Conservation (phyloP, 768 basidiomycete genomes). For the Leucosporidium creatinivorum region DNA sequence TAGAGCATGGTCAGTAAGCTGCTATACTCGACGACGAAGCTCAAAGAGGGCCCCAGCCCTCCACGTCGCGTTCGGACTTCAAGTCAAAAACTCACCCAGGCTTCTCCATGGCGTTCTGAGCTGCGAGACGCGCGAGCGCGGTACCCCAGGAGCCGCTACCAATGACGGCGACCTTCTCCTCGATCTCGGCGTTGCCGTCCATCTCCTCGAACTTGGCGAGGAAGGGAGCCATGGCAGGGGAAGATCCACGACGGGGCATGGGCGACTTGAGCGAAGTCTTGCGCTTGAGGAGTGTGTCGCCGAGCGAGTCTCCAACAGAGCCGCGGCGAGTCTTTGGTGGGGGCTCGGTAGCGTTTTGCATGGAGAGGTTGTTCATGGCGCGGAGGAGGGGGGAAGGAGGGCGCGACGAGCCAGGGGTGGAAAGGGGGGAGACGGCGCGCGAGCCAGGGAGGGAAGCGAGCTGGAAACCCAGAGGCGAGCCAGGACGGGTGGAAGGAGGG, state of each 20-base stretch:
- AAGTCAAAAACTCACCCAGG: conserved; percentile 20
- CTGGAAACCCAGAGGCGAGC: conserved; percentile 16
- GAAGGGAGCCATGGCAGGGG: conserved; percentile 29
- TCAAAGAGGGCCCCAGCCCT: neutral
- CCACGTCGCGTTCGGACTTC: conserved; percentile 3
- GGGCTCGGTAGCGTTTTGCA: conserved; percentile 10
- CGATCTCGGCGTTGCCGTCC: conserved; percentile 12
- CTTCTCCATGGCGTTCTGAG: conserved; percentile 27
- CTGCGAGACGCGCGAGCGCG: conserved; percentile 30
- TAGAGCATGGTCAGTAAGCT: neutral
- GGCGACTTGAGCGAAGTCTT: conserved; percentile 30
- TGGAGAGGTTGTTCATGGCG: conserved; percentile 27
- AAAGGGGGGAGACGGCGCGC: conserved; percentile 22
- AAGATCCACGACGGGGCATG: conserved; percentile 17
- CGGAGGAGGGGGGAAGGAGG: conserved; percentile 32
- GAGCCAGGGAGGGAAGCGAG: conserved; percentile 28
- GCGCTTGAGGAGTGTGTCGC: conserved; percentile 17
- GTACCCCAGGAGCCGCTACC: conserved; percentile 32
- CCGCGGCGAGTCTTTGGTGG: neutral
- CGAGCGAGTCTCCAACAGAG: neutral
- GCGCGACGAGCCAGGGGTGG: conserved; percentile 30
- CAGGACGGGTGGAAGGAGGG: conserved; percentile 1
- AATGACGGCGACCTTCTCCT: conserved; percentile 29
- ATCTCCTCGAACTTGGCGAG: conserved; percentile 32
- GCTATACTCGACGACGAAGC: neutral